Evolutionary conservation across 2,329 filamentous ascomycete genomes (phyloP).

Genomic region (Hirsutella thompsonii): DNA sequence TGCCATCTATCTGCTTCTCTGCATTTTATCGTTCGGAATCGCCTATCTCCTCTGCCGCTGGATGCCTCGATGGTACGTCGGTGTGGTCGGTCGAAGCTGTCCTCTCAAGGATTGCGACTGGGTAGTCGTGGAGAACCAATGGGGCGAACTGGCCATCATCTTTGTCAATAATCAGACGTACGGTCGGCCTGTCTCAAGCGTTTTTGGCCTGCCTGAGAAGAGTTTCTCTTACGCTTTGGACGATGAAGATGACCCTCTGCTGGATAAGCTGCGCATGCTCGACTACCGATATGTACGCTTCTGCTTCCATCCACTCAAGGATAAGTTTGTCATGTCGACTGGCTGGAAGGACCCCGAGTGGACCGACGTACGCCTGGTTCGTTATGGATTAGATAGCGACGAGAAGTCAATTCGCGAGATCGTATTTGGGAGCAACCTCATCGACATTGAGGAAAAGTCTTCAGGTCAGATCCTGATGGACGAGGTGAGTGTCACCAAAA

Average conservation of each 20-base stretch:
- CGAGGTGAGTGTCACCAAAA: slow-evolving; percentile 55
- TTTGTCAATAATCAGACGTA: slow-evolving; percentile 43
- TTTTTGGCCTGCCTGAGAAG: slow-evolving; percentile 58
- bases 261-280: slow-evolving; percentile 62
- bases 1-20: slow-evolving; percentile 55
- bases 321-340: slow-evolving; percentile 75
- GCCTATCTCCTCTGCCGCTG: slow-evolving; percentile 79
- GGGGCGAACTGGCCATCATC: slow-evolving; percentile 81
- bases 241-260: slow-evolving; percentile 57
- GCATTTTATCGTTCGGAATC: slow-evolving; percentile 59
- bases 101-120: slow-evolving; percentile 68
- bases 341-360: slow-evolving; percentile 92
- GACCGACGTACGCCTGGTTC: slow-evolving; percentile 63
- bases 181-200: slow-evolving; percentile 42
- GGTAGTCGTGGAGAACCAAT: slow-evolving; percentile 96
- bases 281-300: slow-evolving; percentile 94
- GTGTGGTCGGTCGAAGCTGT: slow-evolving; percentile 55
- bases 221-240: slow-evolving; percentile 38
- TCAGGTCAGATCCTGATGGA: slow-evolving; percentile 73
- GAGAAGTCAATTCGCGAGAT: slow-evolving; percentile 72
- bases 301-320: slow-evolving; percentile 76
- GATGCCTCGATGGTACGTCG: slow-evolving; percentile 79
- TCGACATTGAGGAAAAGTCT: slow-evolving; percentile 87
- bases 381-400: slow-evolving; percentile 73
- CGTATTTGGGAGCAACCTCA: slow-evolving; percentile 81